Evolutionary conservation across 768 basidiomycete species (phyloP).

Genomic region (Exidia glandulosa): DNA sequence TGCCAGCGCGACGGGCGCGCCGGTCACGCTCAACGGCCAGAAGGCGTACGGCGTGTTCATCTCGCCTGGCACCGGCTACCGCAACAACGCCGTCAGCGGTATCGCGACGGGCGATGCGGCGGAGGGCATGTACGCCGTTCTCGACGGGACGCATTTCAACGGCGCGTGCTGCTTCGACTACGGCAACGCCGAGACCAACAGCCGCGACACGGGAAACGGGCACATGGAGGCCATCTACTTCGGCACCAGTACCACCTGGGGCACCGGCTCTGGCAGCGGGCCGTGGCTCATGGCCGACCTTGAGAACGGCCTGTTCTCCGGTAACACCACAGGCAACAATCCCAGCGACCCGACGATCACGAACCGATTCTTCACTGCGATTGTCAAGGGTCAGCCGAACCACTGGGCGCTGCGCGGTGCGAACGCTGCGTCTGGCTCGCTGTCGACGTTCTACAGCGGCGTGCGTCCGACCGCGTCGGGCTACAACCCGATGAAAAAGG

Average conservation of each 20-base stretch:
- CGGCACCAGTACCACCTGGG: neutral
- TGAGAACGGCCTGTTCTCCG: neutral
- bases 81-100: neutral
- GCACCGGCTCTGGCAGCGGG: neutral
- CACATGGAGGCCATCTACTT: constrained; percentile 1
- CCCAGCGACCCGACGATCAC: neutral
- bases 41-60: neutral
- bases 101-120: neutral
- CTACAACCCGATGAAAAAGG: constrained; percentile 1
- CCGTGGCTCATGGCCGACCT: constrained; percentile 1
- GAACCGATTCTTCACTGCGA: neutral
- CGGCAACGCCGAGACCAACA: neutral
- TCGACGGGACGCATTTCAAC: neutral
- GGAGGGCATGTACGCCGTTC: neutral
- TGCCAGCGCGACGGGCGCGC: neutral
- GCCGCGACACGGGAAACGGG: neutral
- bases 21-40: neutral
- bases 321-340: neutral
- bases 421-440: neutral
- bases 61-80: neutral
- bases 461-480: neutral
- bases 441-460: neutral
- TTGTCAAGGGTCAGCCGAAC: neutral
- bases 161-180: neutral
- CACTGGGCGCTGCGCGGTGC: neutral